Conservation (phyloP, 2,329 filamentous ascomycete genomes). For the Colletotrichum limetticola region DNA sequence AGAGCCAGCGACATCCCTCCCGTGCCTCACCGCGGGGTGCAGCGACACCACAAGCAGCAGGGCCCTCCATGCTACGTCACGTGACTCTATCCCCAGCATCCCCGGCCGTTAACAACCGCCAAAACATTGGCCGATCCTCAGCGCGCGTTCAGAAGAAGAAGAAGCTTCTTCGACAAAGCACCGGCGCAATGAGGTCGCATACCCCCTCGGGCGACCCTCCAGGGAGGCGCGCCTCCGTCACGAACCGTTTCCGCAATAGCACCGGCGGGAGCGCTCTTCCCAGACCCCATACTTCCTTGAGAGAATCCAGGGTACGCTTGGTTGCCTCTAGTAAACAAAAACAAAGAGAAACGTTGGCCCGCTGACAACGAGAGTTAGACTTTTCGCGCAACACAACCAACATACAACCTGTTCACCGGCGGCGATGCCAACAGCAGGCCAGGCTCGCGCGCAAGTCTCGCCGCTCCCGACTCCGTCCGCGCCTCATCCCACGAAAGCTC, state of each 20-base stretch:
- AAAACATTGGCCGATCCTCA: slow-evolving; percentile 33
- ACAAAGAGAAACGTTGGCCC: slow-evolving; percentile 13
- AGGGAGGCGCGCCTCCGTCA: slow-evolving; percentile 43
- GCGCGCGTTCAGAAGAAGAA: slow-evolving; percentile 8
- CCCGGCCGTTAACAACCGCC: slow-evolving; percentile 2
- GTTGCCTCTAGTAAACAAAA: slow-evolving; percentile 35
- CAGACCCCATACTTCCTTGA: slow-evolving; percentile 47
- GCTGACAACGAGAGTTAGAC: slow-evolving; percentile 41
- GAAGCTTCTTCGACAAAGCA: slow-evolving; percentile 37
- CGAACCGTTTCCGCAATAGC: slow-evolving; percentile 48
- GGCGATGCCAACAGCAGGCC: slow-evolving; percentile 53
- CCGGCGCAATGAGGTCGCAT: slow-evolving; percentile 44
- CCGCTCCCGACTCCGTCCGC: slow-evolving; percentile 51
- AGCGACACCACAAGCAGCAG: background rate
- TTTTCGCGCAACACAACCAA: slow-evolving; percentile 64
- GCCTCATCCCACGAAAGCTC: slow-evolving; percentile 66
- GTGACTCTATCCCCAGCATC: slow-evolving; percentile 24
- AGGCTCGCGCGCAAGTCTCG: slow-evolving; percentile 53
- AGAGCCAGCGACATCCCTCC: background rate
- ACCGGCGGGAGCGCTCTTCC: slow-evolving; percentile 50
- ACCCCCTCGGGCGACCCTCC: slow-evolving; percentile 41
- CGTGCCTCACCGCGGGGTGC: background rate
- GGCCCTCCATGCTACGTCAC: background rate
- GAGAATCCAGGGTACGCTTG: slow-evolving; percentile 52
- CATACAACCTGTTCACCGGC: slow-evolving; percentile 69